These are phyloP conservation scores for Fusarium euwallaceae DNA, from an alignment of 2,329 filamentous ascomycete species.

Conservation along the genomic window DNA sequence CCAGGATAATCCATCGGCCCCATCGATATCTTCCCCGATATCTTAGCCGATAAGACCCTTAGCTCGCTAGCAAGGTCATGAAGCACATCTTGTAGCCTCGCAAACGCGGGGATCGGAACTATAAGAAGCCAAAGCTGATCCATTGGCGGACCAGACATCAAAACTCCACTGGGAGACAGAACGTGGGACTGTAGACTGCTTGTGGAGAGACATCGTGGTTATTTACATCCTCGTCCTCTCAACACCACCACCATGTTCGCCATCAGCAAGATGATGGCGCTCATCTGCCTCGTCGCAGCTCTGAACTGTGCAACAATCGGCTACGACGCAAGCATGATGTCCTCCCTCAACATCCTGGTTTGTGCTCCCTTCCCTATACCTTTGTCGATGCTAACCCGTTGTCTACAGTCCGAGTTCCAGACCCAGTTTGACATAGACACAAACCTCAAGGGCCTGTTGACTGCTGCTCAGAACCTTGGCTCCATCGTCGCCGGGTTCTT, in stretches of 20 bases:
- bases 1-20: neutral
- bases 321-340: constrained; percentile 24
- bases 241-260: constrained; percentile 5
- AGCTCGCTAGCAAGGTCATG: neutral
- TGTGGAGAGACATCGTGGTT: neutral
- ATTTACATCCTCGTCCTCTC: neutral
- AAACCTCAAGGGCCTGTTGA: constrained; percentile 22
- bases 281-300: constrained; percentile 22
- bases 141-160: neutral
- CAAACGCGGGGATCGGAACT: neutral
- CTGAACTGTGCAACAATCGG: constrained; percentile 23
- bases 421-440: constrained; percentile 16
- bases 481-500: constrained; percentile 17
- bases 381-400: neutral
- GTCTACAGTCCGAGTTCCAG: constrained; percentile 16
- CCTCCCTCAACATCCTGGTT: constrained; percentile 23
- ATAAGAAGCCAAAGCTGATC: neutral
- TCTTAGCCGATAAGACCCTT: neutral
- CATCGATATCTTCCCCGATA: neutral
- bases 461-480: constrained; percentile 22
- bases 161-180: neutral
- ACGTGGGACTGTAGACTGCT: neutral
- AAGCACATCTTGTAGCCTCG: neutral
- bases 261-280: constrained; percentile 8
- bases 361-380: neutral